Conservation (phyloP, 371 early-diverging fungal species). For the Funneliformis caledonium region DNA sequence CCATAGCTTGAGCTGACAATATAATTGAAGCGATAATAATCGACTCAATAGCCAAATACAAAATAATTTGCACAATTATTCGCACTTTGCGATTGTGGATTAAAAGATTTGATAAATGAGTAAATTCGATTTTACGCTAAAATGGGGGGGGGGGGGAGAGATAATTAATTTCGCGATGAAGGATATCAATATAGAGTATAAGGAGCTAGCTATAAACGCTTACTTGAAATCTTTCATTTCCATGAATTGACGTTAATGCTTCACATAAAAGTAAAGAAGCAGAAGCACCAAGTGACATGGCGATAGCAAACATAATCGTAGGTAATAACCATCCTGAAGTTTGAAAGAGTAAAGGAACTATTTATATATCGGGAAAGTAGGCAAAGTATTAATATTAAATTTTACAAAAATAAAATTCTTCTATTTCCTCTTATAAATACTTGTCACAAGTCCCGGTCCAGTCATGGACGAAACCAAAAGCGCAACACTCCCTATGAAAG, state of each 20-base stretch:
- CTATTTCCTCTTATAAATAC: background rate
- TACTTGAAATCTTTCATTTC: slow-evolving; percentile 72
- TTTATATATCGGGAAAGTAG: background rate
- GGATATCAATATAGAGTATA: background rate
- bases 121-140: slow-evolving; percentile 18
- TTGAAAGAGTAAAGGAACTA: slow-evolving; percentile 45
- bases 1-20: slow-evolving; percentile 60
- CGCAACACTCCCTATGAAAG: slow-evolving; percentile 48
- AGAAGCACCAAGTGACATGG: slow-evolving; percentile 55
- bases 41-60: slow-evolving; percentile 63
- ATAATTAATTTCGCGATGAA: background rate
- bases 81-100: slow-evolving; percentile 52
- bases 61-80: slow-evolving; percentile 55
- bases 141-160: background rate
- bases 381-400: background rate
- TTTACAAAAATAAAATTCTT: background rate
- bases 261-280: slow-evolving; percentile 80
- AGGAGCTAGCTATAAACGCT: background rate
- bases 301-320: slow-evolving; percentile 51
- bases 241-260: slow-evolving; percentile 76
- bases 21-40: slow-evolving; percentile 66
- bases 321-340: slow-evolving; percentile 50
- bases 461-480: slow-evolving; percentile 50
- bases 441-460: slow-evolving; percentile 51
- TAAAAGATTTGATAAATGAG: background rate